These are phyloP conservation scores for Macrophomina tecta DNA, from an alignment of 2,329 filamentous ascomycete species.

Conservation along the genomic window DNA sequence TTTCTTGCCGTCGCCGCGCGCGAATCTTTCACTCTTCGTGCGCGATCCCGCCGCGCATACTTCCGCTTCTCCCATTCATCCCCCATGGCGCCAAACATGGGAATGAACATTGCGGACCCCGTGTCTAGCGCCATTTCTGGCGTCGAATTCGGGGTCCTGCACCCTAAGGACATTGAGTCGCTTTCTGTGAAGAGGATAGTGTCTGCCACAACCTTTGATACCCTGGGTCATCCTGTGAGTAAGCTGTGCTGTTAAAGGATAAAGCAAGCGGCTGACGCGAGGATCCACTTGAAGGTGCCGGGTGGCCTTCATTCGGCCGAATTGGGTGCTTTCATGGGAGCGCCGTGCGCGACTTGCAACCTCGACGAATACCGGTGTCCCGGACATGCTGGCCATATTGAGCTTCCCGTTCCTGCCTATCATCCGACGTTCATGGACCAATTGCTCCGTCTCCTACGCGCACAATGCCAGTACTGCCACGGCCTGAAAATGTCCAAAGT, in stretches of 20 bases:
- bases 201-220: conserved; percentile 73
- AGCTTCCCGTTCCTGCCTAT: conserved; percentile 90
- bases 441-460: conserved; percentile 80
- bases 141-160: conserved; percentile 89
- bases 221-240: conserved; percentile 78
- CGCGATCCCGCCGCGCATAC: conserved; percentile 16
- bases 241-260: not conserved
- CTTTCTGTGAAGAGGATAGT: conserved; percentile 89
- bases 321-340: conserved; percentile 86
- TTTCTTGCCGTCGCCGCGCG: conserved; percentile 7
- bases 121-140: conserved; percentile 81
- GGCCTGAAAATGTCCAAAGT: conserved; percentile 79
- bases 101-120: conserved; percentile 67
- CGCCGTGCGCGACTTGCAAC: conserved; percentile 89
- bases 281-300: conserved; percentile 57
- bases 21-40: conserved; percentile 16
- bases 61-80: not conserved
- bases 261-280: not conserved
- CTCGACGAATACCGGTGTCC: conserved; percentile 80
- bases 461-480: conserved; percentile 90
- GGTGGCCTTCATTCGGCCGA: conserved; percentile 93
- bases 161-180: conserved; percentile 79
- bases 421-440: conserved; percentile 98
- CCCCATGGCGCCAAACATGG: conserved; percentile 20
- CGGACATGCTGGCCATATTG: conserved; percentile 93